Evolutionary conservation across 192 early-diverging fungal species (phyloP), one percentile per base, ranked within the genome.

Genomic region (Backusella westeae): DNA sequence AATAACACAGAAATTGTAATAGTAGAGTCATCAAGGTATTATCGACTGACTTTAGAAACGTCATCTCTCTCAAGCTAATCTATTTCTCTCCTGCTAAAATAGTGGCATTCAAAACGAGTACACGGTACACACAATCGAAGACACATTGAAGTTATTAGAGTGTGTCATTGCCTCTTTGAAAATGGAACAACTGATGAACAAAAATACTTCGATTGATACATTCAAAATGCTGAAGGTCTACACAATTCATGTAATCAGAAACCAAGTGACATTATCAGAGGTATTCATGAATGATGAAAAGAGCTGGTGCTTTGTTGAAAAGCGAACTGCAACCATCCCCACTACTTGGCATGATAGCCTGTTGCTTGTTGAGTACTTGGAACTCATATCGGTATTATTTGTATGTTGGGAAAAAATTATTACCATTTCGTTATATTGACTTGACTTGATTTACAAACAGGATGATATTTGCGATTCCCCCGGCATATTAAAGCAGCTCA

Each of bases 211-310:
- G 0, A 66, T 41, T 41, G 10, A 26, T 14, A 66, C 73, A 21
- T 74, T 74, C 29, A 65, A 65, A 32, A 56, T 29, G 39, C 39
- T 74, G 1, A 74, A 74, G 39, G 38, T 65, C 29, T 44, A 44
- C 23, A 26, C 38, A 2, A 23, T 66, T 19, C 73, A 74, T 35
- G 36, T 65, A 1, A 26, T 59, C 4, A 46, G 19, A 44, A 71
- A 34, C 9, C 69, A 71, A 71, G 69, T 46, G 4, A 65, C 59
- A 1, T 26, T 74, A 7, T 74, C 34, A 0, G 72, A 74, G 59
- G 4, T 74, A 38, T 65, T 14, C 59, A 56, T 74, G 49, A 38
- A 74, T 15, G 35, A 74, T 39, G 2, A 65, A 6, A 74, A 63
- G 29, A 74, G 52, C 10, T 74, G 56, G 59, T 10, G 8, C 8